Evolutionary conservation across 371 early-diverging fungal genomes (phyloP).

Genomic region (Mucor plumbeus): DNA sequence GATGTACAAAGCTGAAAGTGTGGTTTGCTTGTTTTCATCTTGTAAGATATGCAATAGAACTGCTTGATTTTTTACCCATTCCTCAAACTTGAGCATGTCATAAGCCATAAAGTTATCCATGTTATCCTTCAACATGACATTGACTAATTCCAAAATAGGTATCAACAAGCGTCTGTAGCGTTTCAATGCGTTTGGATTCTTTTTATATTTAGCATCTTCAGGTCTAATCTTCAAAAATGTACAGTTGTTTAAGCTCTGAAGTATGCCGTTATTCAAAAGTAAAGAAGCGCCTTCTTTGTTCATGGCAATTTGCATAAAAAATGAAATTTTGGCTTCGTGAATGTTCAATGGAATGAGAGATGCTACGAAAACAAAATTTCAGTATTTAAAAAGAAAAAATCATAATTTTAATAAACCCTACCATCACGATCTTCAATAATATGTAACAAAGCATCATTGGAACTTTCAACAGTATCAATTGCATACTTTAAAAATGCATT

Average conservation of each 20-base stretch:
- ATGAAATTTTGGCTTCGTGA: conserved; percentile 76
- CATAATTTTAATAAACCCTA: conserved; percentile 1
- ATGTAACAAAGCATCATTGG: conserved; percentile 64
- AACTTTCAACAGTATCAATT: conserved; percentile 61
- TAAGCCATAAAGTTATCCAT: conserved; percentile 48
- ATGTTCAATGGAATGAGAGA: conserved; percentile 62
- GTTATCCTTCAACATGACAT: conserved; percentile 46
- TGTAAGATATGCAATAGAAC: conserved; percentile 60
- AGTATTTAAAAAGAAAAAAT: not conserved
- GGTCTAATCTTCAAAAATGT: conserved; percentile 72
- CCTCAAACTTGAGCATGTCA: conserved; percentile 48
- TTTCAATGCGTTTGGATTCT: conserved; percentile 33
- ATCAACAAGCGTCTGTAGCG: conserved; percentile 63
- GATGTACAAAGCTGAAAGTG: conserved; percentile 52
- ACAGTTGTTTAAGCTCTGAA: conserved; percentile 73
- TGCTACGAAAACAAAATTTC: conserved; percentile 21
- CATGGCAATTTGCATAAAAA: conserved; percentile 79
- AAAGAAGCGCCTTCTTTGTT: conserved; percentile 72
- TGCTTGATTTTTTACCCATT: conserved; percentile 55
- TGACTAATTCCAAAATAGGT: conserved; percentile 62
- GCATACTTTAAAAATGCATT: conserved; percentile 68
- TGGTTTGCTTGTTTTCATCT: conserved; percentile 37
- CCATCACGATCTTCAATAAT: conserved; percentile 42
- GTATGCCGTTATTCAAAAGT: conserved; percentile 71
- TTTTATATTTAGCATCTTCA: conserved; percentile 25